Base-by-base conservation (phyloP, 2,329 filamentous ascomycete species). In the Colletotrichum costaricense region DNA sequence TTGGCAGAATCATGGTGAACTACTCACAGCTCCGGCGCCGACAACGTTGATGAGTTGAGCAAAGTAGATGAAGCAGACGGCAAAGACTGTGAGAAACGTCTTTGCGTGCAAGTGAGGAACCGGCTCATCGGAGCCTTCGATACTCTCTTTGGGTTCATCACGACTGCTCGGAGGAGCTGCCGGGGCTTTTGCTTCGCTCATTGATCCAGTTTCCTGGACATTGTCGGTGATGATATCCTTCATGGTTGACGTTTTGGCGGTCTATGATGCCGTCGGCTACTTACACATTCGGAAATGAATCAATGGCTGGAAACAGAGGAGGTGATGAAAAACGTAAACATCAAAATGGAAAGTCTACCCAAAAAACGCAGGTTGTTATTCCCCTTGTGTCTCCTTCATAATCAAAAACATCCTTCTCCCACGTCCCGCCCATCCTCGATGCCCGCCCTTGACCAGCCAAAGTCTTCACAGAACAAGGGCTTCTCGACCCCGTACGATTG, bases 11-110 rank as follows among this genome's bases (percentile, higher is more conserved):
- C 35, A 16, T 42, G 35, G 35, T 16, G 35, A 2, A 16, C 14
- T 42, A 75, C 80, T 76, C 75, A 82, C 80, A 52, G 80, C 79
- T 28, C 80, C 81, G 24, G 77, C 81, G 2, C 82, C 82, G 11
- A 84, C 81, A 9, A 83, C 67, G 64, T 76, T 79, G 28, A 82
- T 64, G 0, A 82, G 65, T 67, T 84, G 82, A 12, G 80, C 79
- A 71, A 82, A 79, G 75, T 83, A 83, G 58, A 83, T 82, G n/a
- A 82, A 56, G 67, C 79, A 79, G 0, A 83, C 80, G 11, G 82
- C 78, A n/a, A 80, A 74, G 26, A 83, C 78, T 22, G 79, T 79
- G 2, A 83, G 72, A 56, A 78, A 81, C 0, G 81, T 83, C 77
- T 80, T 81, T 59, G 76, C 69, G 69, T 80, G 79, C 7, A 82